phyloP scores from a whole-genome alignment of 164 flowering plant genomes.

The Taxillus chinensis region DNA sequence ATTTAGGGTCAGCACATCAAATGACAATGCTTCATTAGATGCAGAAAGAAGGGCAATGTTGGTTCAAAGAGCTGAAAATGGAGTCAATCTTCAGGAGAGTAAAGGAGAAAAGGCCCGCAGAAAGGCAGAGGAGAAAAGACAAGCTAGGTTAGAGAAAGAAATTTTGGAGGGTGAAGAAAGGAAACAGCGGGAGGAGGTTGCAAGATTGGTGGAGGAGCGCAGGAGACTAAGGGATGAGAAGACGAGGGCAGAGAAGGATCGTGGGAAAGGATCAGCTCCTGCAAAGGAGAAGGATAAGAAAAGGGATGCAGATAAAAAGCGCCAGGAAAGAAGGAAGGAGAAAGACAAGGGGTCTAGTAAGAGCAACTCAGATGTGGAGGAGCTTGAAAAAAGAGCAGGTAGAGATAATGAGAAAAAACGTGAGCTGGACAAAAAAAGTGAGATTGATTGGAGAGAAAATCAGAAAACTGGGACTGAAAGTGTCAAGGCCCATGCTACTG shows the following conservation, averaged over 20 bases:
- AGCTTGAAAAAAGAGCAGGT: constrained; percentile 48
- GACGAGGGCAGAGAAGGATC: constrained; percentile 54
- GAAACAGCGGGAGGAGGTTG: constrained; percentile 94
- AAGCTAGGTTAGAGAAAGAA: constrained; percentile 89
- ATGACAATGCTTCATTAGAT: constrained; percentile 43
- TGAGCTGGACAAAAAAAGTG: constrained; percentile 49
- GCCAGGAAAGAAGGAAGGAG: constrained; percentile 69
- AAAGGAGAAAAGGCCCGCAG: constrained; percentile 83
- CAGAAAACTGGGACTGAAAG: constrained; percentile 35
- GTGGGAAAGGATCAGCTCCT: constrained; percentile 24
- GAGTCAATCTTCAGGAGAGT: constrained; percentile 45
- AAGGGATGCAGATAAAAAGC: constrained; percentile 71
- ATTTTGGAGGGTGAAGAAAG: constrained; percentile 89
- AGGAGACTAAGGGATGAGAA: constrained; percentile 74
- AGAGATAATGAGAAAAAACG: constrained; percentile 54
- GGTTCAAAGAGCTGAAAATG: constrained; percentile 59
- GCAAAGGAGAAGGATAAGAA: constrained; percentile 43
- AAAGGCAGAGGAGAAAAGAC: constrained; percentile 95
- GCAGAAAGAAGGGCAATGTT: constrained; percentile 38
- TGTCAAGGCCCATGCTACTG: constrained; percentile 30
- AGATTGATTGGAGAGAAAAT: constrained; percentile 42
- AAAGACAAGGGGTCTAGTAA: constrained; percentile 74
- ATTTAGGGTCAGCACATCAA: constrained; percentile 44
- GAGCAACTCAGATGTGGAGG: constrained; percentile 87
- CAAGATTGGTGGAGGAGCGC: constrained; percentile 83